Evolutionary conservation across 257 asterid genomes (phyloP).

Genomic region (Fraxinus anomala): DNA sequence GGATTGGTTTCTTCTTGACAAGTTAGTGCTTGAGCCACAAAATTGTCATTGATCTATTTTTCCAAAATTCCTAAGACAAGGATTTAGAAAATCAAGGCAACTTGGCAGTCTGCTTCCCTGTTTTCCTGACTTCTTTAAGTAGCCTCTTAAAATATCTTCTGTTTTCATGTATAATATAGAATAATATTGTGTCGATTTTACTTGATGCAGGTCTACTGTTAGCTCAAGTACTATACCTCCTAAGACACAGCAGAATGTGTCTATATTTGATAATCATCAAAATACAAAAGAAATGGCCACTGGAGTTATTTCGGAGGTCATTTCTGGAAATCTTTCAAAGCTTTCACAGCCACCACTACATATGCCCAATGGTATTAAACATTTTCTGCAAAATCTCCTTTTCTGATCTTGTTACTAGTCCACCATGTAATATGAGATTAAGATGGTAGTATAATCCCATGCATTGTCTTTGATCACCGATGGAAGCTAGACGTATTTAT

Average conservation of each 20-base stretch:
- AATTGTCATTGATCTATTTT: background rate
- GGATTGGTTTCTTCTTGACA: background rate
- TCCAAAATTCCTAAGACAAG: background rate
- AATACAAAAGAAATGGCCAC: conserved; percentile 40
- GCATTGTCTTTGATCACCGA: background rate
- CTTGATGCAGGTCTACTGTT: conserved; percentile 66
- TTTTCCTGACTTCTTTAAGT: background rate
- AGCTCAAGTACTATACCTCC: conserved; percentile 57
- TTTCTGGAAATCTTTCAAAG: conserved; percentile 42
- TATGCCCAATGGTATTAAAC: conserved; percentile 57
- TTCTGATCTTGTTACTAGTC: background rate
- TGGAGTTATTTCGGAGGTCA: conserved; percentile 42
- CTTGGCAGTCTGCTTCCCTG: background rate
- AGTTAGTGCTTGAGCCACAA: background rate
- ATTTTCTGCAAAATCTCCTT: conserved; percentile 13
- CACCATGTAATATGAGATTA: conserved; percentile 11
- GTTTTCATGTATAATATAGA: background rate
- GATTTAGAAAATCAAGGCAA: background rate
- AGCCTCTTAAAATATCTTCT: background rate
- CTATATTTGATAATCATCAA: conserved; percentile 52
- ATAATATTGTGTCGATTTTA: background rate
- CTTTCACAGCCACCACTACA: conserved; percentile 62
- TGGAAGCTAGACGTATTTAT: background rate
- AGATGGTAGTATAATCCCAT: background rate
- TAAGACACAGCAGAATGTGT: conserved; percentile 37